Base-by-base conservation (phyloP, 345 rosid species). In the Sonneratia alba region DNA sequence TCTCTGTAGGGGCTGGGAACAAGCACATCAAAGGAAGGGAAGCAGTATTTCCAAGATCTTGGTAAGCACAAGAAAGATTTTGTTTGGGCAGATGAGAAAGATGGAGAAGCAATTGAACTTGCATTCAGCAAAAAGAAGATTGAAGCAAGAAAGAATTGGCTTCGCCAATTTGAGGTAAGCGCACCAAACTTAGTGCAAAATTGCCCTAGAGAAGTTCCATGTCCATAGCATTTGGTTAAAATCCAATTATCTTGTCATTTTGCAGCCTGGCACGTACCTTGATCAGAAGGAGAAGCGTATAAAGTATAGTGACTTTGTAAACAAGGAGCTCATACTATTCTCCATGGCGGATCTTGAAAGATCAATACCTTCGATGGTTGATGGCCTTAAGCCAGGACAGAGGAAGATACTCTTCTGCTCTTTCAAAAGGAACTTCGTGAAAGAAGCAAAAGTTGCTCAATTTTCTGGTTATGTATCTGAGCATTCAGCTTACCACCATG, bases 261-360 rank as follows among this genome's bases (percentile, higher is more conserved):
- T 75, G 85, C 90, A 92, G 99, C 94, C 99, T 70, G 99, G 96
- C 63, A 90, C 91, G 64, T 88, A 83, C 74, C 99, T 95, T 74
- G 98, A 95, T 78, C 93, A 89, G 76, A 84, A 73, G 45, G 82
- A 82, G 72, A 82, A 74, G 71, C 81, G 77, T 72, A 84, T 96
- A 76, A 88, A 83, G 18, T 96, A 89, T 85, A 89, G 92, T 47
- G 98, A 96, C 73, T 96, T 96, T 73, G 88, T 96, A 34, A 92
- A 96, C 78, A 96, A 92, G 82, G 99, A 96, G 79, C 98, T 96
- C 34, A 92, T 96, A 74, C 71, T 92, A 83, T 92, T 92, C 79
- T 96, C 99, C 24, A 81, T 89, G 87, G 99, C 98, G n/a, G 99
- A 89, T 80, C 92, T 92, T 67, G 97, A 96, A 76, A 86, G 99